A percentile compares a stretch with the other conserved stretches of the same genome.
phyloP scores from a whole-genome alignment of 805 yeast species.

The Hagleromyces aurorensis region DNA sequence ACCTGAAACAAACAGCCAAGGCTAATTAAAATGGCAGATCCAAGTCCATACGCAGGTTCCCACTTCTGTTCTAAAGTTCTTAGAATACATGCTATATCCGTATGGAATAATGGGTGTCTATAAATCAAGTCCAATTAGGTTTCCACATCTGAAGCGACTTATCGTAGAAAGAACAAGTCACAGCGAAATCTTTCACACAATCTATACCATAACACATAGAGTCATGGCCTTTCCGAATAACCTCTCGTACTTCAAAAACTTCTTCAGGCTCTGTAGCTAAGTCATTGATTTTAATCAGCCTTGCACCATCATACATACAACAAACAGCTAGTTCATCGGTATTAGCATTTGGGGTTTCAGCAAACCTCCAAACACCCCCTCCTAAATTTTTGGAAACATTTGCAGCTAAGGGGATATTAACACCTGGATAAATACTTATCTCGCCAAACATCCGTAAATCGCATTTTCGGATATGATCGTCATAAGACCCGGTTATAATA shows the following conservation, averaged over 20 bases:
- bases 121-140: no score
- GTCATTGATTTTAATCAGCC: slow-evolving; percentile 41
- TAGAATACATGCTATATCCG: no score
- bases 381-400: slow-evolving; percentile 46
- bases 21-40: no score
- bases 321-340: slow-evolving; percentile 58
- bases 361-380: slow-evolving; percentile 94
- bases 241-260: slow-evolving; percentile 14
- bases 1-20: no score
- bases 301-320: slow-evolving; percentile 95
- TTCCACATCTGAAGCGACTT: slow-evolving; percentile 71
- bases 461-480: slow-evolving; percentile 61
- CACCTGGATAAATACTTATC: slow-evolving; percentile 37
- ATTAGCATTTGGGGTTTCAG: slow-evolving; percentile 39
- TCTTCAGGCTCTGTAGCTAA: slow-evolving; percentile 29
- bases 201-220: slow-evolving; percentile 97
- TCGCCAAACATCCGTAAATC: slow-evolving; percentile 55
- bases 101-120: no score
- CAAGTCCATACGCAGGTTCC: no score
- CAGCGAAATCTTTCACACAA: slow-evolving; percentile 56
- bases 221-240: slow-evolving; percentile 61
- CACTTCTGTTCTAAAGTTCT: no score
- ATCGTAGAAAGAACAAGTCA: slow-evolving; percentile 91
- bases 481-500: slow-evolving; percentile 79
- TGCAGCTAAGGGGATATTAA: slow-evolving; percentile 42